These are phyloP conservation scores for Delphinella strobiligena DNA, from an alignment of 2,329 filamentous ascomycete genomes.

Conservation along the genomic window DNA sequence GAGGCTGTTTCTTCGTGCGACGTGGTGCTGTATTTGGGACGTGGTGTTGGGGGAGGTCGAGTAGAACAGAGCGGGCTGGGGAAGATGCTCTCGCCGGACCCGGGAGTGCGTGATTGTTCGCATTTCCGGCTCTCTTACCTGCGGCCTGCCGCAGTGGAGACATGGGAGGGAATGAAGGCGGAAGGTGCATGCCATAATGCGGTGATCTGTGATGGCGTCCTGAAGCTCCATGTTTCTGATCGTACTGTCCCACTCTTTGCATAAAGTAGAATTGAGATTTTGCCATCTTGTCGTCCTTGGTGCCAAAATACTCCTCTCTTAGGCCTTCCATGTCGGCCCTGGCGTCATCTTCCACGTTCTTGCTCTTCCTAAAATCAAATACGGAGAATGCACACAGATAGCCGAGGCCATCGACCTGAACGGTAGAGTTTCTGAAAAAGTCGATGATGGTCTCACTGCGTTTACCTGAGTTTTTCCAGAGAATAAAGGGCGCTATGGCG, in stretches of 20 bases:
- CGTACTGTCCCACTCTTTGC: constrained; percentile 33
- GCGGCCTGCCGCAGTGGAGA: constrained; percentile 6
- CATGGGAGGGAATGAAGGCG: constrained; percentile 10
- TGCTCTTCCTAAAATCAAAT: constrained; percentile 86
- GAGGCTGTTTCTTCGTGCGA: neutral
- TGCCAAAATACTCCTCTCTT: constrained; percentile 84
- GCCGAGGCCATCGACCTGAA: constrained; percentile 90
- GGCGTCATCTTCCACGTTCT: constrained; percentile 34
- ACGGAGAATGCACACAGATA: constrained; percentile 96
- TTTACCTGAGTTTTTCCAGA: constrained; percentile 74
- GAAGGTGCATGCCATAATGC: constrained; percentile 9
- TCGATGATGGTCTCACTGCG: constrained; percentile 90
- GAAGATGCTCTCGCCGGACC: too few relatives aligned
- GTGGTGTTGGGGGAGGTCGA: constrained; percentile 8
- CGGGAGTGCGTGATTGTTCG: too few relatives aligned
- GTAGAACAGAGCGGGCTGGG: constrained; percentile 7
- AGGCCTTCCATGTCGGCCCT: constrained; percentile 34
- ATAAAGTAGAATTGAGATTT: constrained; percentile 91
- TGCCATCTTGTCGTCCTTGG: constrained; percentile 97
- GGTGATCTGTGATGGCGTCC: constrained; percentile 6
- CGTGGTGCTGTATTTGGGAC: neutral
- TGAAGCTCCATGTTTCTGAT: constrained; percentile 6
- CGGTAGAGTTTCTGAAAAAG: constrained; percentile 95
- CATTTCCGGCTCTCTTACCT: neutral
- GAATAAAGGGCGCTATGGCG: constrained; percentile 77